Base-by-base conservation (phyloP, 352 stramenopile species). In the Globisporangium ultimum region DNA sequence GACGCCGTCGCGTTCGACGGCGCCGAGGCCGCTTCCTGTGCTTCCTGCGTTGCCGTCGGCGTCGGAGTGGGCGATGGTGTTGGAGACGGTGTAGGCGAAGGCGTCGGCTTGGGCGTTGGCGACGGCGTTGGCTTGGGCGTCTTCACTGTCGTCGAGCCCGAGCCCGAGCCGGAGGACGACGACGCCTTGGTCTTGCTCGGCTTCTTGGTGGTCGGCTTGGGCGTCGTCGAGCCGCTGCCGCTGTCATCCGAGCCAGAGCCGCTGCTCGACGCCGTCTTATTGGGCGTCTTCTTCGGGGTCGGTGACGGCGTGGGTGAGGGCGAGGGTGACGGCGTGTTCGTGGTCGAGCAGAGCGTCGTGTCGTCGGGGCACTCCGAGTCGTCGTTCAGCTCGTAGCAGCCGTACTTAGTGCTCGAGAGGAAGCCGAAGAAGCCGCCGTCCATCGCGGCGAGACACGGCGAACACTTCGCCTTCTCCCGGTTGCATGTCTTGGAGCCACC, bases 401-500 rank as follows among this genome's bases (percentile, higher is more conserved):
- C 63, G 68, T 78, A 84, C 55, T 80, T 66, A 18, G 64, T 71
- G 24, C 15, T 64, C n/a, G 54, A 51, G 24, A 70, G 53, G 34
- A 78, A 55, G 7, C 18, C 43, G 10, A 64, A 7, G 55, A 61
- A 67, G 10, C 68, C 34, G 8, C 58, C 64, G 34, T 73, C 54
- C 34, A 61, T 64, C 53, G 74, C 57, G 21, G 32, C 58, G 21
- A 87, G 20, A 38, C 77, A 87, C 34, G 60, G 72, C n/a, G 78
- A 69, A 54, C 77, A 87, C 38, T 64, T 72, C 43, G 67, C 68
- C 45, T 68, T 62, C 7, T 62, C 68, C 18, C 72, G 72, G 61
- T 84, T 55, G 60, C 77, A 87, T 14, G 74, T 64, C 54, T 76
- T 82, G 10, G 63, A 67, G n/a, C 63, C 69, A 20, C 71, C 73